Conservation (phyloP, 176 grass and related monocot genomes). For the Puya raimondii region DNA sequence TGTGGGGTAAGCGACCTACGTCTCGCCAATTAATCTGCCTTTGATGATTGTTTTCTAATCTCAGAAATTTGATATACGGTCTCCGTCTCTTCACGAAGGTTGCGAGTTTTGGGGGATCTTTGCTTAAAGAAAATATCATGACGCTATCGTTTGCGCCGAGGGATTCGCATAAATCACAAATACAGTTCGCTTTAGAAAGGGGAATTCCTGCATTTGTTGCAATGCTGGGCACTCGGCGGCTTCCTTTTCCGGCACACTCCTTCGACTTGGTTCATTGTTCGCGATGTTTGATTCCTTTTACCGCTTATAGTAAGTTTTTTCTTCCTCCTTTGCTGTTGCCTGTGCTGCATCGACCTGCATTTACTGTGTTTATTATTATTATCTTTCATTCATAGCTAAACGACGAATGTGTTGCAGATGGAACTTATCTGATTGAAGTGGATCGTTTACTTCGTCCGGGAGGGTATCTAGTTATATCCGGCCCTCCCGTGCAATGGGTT, state of each 20-base stretch:
- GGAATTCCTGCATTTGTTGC: slow-evolving; percentile 90
- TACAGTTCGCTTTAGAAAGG: slow-evolving; percentile 94
- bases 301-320: slow-evolving; percentile 59
- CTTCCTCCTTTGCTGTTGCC: neutral
- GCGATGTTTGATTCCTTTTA: slow-evolving; percentile 87
- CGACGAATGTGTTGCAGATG: slow-evolving; percentile 46
- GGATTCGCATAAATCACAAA: slow-evolving; percentile 95
- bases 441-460: slow-evolving; percentile 77
- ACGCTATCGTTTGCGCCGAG: slow-evolving; percentile 92
- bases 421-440: slow-evolving; percentile 81
- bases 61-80: neutral
- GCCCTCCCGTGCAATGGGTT: slow-evolving; percentile 67
- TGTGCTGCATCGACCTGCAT: slow-evolving; percentile 10
- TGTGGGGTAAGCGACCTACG: slow-evolving; percentile 65
- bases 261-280: slow-evolving; percentile 96
- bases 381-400: slow-evolving; percentile 14
- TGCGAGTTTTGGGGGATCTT: slow-evolving; percentile 87
- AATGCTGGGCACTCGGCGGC: slow-evolving; percentile 68
- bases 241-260: slow-evolving; percentile 68
- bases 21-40: slow-evolving; percentile 9
- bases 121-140: slow-evolving; percentile 75
- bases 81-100: slow-evolving; percentile 50
- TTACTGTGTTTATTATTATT: neutral
- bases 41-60: slow-evolving; percentile 1
- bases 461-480: slow-evolving; percentile 84